Evolutionary conservation across 208 protist genomes (phyloP).

Genomic region (Herpetomonas samuelpessoai): DNA sequence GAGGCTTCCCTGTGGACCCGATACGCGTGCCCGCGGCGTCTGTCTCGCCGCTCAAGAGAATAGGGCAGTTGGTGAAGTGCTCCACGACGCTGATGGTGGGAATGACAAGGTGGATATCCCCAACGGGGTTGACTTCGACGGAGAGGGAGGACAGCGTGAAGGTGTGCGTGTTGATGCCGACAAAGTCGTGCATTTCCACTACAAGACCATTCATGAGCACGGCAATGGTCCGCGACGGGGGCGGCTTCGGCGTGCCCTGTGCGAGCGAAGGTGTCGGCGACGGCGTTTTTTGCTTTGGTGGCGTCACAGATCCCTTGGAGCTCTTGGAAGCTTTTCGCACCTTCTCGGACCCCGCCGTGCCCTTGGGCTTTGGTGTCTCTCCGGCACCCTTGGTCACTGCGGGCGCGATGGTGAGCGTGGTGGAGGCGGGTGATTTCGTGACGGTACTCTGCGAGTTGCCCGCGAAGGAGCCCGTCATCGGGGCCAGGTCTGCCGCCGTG

Average conservation of each 20-base stretch:
- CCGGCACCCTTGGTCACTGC: too few species aligned
- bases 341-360: too few species aligned
- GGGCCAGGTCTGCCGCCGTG: background rate
- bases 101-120: constrained; percentile 37
- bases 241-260: constrained; percentile 3
- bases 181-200: constrained; percentile 57
- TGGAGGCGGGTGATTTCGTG: background rate
- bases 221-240: constrained; percentile 27
- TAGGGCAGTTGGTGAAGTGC: constrained; percentile 48
- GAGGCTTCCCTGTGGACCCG: constrained; percentile 6
- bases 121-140: constrained; percentile 27
- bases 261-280: background rate
- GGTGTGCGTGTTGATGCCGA: constrained; percentile 65
- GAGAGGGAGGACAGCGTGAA: constrained; percentile 33
- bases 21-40: background rate
- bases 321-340: background rate
- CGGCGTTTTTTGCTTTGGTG: background rate
- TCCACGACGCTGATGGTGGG: constrained; percentile 48
- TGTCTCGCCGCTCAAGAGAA: constrained; percentile 35
- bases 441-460: too few species aligned
- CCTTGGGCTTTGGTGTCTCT: too few species aligned
- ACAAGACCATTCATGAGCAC: constrained; percentile 47
- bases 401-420: background rate
- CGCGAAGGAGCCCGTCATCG: too few species aligned
- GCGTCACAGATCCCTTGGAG: too few species aligned